Evolutionary conservation across 179 eudicot genomes (phyloP), one percentile per base, ranked within the genome.

Genomic region (Amaranthus tricolor): DNA sequence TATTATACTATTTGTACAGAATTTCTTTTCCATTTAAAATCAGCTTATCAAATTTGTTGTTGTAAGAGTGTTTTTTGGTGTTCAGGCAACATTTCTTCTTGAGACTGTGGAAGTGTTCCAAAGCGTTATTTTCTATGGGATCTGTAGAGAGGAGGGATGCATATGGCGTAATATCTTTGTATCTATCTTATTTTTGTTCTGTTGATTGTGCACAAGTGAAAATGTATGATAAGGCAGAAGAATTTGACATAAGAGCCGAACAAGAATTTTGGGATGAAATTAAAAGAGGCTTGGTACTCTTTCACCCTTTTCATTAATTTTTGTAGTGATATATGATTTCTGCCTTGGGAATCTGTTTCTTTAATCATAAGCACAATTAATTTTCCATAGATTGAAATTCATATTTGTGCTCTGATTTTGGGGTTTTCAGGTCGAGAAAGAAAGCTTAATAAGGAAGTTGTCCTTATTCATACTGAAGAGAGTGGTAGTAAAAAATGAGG

Each of bases 121-220:
- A 73, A 82, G 65, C 68, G 57, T 84, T 95, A 72, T 91, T 95
- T 85, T 61, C 86, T 63, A 16, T 81, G 85, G 97, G 97, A 71
- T 71, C 87, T 74, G 60, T 76, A 65, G 99, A 95, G 86, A 88
- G 99, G 85, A 86, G 88, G 82, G 99, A 93, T 93, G 94, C 95
- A 54, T 95, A 90, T 76, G 74, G 88, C 75, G 74, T 95, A 67
- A 85, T 95, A 70, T 93, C 97, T 75, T 84, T 93, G 80, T 89
- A 90, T 84, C 53, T 95, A 74, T 88, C 96, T 47, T 87, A 73
- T 85, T 83, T 86, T 80, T 77, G 91, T 64, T 74, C 78, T 73
- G 83, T 59, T 77, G 80, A 77, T 76, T 78, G 58, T 62, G 64
- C 49, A 76, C 80, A 77, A 71, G 86, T 62, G 76, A 75, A 79